These are phyloP conservation scores for Ammopiptanthus mongolicus DNA, from an alignment of 306 rosid genomes.

Conservation along the genomic window DNA sequence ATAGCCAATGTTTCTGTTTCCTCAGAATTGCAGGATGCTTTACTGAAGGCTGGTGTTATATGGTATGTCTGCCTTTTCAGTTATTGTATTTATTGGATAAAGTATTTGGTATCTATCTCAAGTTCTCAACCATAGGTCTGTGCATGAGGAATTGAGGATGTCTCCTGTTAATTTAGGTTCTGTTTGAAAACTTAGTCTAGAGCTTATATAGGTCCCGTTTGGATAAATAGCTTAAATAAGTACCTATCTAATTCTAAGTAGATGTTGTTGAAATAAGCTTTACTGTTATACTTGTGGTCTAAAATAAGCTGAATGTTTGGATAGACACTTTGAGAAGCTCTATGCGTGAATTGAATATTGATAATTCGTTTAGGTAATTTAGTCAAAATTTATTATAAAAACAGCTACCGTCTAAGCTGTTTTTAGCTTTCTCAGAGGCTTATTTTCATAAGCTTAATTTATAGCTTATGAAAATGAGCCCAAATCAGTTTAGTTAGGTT, in stretches of 20 bases:
- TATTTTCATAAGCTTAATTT: neutral
- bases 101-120: slow-evolving; percentile 2
- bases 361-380: neutral
- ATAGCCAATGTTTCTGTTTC: slow-evolving; percentile 89
- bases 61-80: slow-evolving; percentile 51
- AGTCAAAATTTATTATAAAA: neutral
- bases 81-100: neutral
- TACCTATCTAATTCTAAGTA: neutral
- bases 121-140: neutral
- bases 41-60: slow-evolving; percentile 85
- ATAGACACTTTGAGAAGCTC: neutral
- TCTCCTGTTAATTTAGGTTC: neutral
- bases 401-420: neutral
- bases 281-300: neutral
- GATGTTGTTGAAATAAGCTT: neutral
- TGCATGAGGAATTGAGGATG: slow-evolving; percentile 3
- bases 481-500: neutral
- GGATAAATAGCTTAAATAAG: neutral
- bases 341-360: neutral
- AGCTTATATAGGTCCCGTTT: neutral
- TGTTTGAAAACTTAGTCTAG: neutral
- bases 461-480: neutral
- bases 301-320: neutral
- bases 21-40: slow-evolving; percentile 76
- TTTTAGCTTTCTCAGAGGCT: neutral